A percentile compares a stretch with the other conserved stretches of the same genome.
phyloP scores from a whole-genome alignment of 169 alveolate genomes.

The Perkinsus chesapeaki region DNA sequence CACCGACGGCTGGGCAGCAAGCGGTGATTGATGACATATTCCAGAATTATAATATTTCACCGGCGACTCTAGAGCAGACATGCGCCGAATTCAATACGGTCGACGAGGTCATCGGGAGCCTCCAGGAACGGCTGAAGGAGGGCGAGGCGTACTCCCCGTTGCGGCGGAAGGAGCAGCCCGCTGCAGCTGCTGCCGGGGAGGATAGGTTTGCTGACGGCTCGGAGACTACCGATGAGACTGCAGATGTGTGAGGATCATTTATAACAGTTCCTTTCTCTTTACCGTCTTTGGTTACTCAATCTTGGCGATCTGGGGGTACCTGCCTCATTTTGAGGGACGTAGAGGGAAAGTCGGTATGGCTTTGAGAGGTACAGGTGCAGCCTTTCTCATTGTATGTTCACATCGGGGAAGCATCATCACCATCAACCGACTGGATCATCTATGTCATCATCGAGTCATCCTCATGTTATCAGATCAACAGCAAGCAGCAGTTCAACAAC shows the following conservation, averaged over 20 bases:
- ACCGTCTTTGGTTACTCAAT: neutral
- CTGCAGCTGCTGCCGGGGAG: too few species aligned
- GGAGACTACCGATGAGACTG: neutral
- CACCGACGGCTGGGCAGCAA: neutral
- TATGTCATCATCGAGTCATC: neutral
- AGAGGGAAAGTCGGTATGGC: neutral
- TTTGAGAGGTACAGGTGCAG: neutral
- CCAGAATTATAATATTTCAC: neutral
- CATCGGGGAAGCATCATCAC: neutral
- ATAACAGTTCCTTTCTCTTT: neutral
- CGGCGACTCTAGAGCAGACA: neutral
- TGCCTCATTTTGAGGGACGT: too few species aligned
- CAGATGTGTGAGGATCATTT: neutral
- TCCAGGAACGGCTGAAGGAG: neutral
- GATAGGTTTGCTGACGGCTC: neutral
- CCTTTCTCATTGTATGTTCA: neutral
- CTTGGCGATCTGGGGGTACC: too few species aligned
- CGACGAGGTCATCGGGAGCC: neutral
- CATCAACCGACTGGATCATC: neutral
- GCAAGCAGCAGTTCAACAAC: neutral
- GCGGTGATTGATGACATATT: neutral
- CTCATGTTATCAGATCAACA: neutral
- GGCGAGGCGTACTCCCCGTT: neutral
- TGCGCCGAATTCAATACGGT: neutral
- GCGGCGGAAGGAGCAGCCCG: neutral